Evolutionary conservation across 2,329 filamentous ascomycete species (phyloP), one percentile per base, ranked within the genome.

Genomic region (Botrytis squamosa): DNA sequence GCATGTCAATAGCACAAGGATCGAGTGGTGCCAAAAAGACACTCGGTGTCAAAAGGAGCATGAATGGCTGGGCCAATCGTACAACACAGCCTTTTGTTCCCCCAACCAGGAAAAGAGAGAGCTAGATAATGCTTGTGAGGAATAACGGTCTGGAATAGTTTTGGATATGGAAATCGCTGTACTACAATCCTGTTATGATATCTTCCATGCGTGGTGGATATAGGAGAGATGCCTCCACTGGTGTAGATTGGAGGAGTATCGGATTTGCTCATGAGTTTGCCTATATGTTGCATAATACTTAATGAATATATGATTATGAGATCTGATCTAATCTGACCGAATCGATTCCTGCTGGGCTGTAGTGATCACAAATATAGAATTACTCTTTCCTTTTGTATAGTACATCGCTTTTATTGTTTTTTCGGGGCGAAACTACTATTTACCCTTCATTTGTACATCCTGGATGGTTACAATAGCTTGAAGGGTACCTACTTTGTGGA

Each of bases 11-110:
- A n/a, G 46, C 76, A 25, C 75, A 77, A 33, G 38, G 52, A 62
- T 46, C 73, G 1, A 67, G 46, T 60, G 49, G 73, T 49, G 40
- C 80, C 67, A 83, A 83, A 75, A 85, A 81, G 77, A 87, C 86
- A n/a, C 75, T 88, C 72, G 87, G 87, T 2, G 82, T 86, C 74
- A 82, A 84, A 75, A 75, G 79, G 71, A 85, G 83, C 70, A 83
- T 88, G 82, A 83, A 86, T 75, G 85, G 85, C 3, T 88, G 86
- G 86, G 74, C 74, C 44, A 79, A 77, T 73, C 75, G 77, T 60
- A 77, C 77, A 55, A 75, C 75, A 9, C 74, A 78, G 55, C 72
- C 74, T 25, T 81, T 81, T 60, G 75, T 76, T 18, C 80, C 79
- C 22, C 79, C 80, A 33, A 79, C 74, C 18, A 79, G 78, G 70